Evolutionary conservation across 1,284 basidiomycete genomes (phyloP).

Genomic region (Blastosporella zonata): DNA sequence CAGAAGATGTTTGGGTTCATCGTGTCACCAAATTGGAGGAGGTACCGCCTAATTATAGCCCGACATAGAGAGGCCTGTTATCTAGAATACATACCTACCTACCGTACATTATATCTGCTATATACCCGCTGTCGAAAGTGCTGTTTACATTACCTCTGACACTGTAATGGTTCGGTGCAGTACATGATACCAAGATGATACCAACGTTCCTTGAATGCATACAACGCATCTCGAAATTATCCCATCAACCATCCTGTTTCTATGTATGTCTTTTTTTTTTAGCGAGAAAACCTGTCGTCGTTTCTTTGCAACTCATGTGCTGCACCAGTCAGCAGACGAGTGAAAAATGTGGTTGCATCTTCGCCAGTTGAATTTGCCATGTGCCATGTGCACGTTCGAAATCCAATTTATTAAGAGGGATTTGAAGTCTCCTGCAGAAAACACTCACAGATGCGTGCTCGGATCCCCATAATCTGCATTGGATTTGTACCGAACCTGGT

Average conservation of each 20-base stretch:
- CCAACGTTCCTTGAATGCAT: background rate
- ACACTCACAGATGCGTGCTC: background rate
- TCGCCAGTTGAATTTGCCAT: background rate
- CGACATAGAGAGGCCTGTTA: background rate
- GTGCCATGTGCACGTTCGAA: background rate
- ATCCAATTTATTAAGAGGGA: background rate
- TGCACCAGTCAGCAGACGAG: slow-evolving; percentile 2
- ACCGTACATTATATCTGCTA: background rate
- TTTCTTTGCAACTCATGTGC: background rate
- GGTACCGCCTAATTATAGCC: background rate
- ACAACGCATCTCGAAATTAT: too few relatives aligned
- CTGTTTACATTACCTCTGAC: background rate
- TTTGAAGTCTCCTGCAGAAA: background rate
- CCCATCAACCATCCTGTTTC: too few relatives aligned
- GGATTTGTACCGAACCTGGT: background rate
- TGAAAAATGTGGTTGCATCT: background rate
- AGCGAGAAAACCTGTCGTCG: background rate
- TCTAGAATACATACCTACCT: background rate
- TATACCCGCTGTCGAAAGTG: background rate
- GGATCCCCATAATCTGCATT: slow-evolving; percentile 5
- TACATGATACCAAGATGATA: background rate
- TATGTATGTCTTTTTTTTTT: background rate
- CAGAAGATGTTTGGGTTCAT: background rate
- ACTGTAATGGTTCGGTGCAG: too few relatives aligned
- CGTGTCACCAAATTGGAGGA: background rate